These are phyloP conservation scores for Paecilomyces fulvus DNA, from an alignment of 2,329 filamentous ascomycete species.

Conservation along the genomic window DNA sequence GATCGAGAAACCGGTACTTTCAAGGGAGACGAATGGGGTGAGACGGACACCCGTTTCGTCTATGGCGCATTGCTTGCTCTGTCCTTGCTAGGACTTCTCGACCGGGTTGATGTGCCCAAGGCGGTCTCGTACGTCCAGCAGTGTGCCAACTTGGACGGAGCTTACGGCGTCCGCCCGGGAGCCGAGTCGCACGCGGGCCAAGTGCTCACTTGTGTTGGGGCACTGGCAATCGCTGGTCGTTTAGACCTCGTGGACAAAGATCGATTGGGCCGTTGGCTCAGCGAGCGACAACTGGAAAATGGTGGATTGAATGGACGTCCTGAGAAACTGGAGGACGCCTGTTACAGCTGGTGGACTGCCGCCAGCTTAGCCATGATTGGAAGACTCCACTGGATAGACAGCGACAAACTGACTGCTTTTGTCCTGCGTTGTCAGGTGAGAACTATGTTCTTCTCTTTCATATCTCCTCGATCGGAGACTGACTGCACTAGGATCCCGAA, in stretches of 20 bases:
- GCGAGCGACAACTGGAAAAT: constrained; percentile 78
- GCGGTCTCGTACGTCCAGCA: constrained; percentile 70
- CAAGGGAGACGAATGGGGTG: constrained; percentile 90
- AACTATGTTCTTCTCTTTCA: constrained; percentile 1
- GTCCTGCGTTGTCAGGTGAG: constrained; percentile 73
- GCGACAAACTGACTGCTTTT: constrained; percentile 66
- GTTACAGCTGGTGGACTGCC: constrained; percentile 98
- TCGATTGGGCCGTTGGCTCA: constrained; percentile 79
- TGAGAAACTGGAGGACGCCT: constrained; percentile 93
- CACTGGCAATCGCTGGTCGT: constrained; percentile 71
- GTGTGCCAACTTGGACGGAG: constrained; percentile 90
- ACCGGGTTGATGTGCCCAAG: constrained; percentile 67
- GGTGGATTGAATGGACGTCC: constrained; percentile 90
- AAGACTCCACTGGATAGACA: constrained; percentile 87
- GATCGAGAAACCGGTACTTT: constrained; percentile 77
- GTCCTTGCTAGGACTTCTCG: constrained; percentile 67
- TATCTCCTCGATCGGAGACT: constrained; percentile 1
- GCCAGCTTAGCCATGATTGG: constrained; percentile 86
- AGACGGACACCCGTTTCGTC: constrained; percentile 89
- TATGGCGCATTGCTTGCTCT: constrained; percentile 85
- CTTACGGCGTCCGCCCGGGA: constrained; percentile 80
- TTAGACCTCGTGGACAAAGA: constrained; percentile 77
- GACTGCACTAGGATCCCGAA: constrained; percentile 55
- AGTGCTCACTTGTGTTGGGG: constrained; percentile 87
- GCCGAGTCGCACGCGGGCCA: constrained; percentile 93